These are phyloP conservation scores for Fagus crenata DNA, from an alignment of 306 rosid species.

Conservation along the genomic window DNA sequence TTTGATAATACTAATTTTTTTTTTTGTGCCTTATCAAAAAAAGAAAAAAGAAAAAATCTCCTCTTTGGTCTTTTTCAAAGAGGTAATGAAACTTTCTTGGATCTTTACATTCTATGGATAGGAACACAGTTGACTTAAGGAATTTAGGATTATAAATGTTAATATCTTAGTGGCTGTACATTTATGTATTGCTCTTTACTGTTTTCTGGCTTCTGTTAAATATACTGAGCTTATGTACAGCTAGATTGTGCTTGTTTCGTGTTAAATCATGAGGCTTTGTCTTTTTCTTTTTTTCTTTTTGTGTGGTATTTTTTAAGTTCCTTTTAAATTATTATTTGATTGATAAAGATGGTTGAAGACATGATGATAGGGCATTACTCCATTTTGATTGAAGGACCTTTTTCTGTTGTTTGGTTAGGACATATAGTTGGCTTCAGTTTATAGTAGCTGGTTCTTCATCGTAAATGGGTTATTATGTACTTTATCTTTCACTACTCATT, in stretches of 20 bases:
- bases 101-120: neutral
- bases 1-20: no score
- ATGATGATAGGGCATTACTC: no score
- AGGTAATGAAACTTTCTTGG: neutral
- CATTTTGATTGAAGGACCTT: no score
- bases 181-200: neutral
- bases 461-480: neutral
- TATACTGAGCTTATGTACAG: neutral
- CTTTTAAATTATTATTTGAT: no score
- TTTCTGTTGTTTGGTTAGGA: no score
- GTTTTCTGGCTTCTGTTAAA: neutral
- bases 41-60: neutral
- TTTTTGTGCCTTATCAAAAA: neutral
- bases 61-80: neutral
- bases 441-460: neutral
- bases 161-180: neutral
- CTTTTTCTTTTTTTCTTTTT: neutral
- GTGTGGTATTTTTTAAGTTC: neutral
- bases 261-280: neutral
- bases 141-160: neutral
- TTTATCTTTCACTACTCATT: neutral
- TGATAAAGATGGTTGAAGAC: no score
- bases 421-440: neutral
- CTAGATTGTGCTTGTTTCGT: neutral
- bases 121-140: neutral